These are phyloP conservation scores for Phytophthora ohioensis DNA, from an alignment of 352 stramenopile genomes.

Conservation along the genomic window DNA sequence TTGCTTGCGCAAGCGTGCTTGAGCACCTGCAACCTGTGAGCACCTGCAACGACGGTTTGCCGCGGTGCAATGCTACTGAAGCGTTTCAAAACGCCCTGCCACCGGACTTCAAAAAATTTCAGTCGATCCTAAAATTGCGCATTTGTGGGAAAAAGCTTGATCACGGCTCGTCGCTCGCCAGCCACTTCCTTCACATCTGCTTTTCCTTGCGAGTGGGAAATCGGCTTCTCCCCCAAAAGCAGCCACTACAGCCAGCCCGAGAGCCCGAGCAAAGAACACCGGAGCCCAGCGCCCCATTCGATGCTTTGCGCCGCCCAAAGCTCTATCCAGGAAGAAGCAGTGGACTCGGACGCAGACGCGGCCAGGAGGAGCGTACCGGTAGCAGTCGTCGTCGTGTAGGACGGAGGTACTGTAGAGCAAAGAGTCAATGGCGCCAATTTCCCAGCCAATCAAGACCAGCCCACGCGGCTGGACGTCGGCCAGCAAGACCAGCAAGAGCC, in stretches of 20 bases:
- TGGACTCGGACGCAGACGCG: constrained; percentile 34
- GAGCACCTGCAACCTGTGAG: not conserved
- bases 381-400: constrained; percentile 25
- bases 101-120: not conserved
- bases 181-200: constrained; percentile 27
- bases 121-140: constrained; percentile 7
- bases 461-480: constrained; percentile 9
- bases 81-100: constrained; percentile 15
- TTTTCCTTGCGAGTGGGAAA: not conserved
- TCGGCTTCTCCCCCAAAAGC: not conserved
- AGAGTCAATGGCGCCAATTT: constrained; percentile 33
- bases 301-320: constrained; percentile 45
- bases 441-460: constrained; percentile 16
- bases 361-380: constrained; percentile 12
- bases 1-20: too few relatives aligned
- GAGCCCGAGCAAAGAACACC: constrained; percentile 8
- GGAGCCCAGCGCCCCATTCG: constrained; percentile 35
- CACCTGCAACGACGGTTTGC: not conserved
- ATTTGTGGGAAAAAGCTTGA: constrained; percentile 9
- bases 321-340: constrained; percentile 46
- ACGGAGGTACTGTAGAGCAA: not conserved
- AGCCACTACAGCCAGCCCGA: constrained; percentile 13
- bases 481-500: constrained; percentile 12
- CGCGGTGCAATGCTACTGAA: not conserved
- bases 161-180: constrained; percentile 5